Conservation (phyloP, 2,329 filamentous ascomycete species). For the Fusarium floridanum region DNA sequence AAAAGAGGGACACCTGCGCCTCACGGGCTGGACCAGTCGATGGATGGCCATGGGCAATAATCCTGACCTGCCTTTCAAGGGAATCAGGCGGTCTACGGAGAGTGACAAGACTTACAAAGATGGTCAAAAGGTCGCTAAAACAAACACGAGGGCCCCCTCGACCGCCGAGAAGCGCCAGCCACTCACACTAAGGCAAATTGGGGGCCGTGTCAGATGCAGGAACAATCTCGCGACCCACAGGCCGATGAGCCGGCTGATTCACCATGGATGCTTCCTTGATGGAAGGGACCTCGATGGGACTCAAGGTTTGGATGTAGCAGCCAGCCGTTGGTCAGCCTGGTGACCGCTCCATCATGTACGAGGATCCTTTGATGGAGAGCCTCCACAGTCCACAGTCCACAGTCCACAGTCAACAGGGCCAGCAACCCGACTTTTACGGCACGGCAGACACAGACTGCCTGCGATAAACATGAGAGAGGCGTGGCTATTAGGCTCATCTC, state of each 20-base stretch:
- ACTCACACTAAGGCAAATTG: constrained; percentile 42
- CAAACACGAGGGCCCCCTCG: constrained; percentile 32
- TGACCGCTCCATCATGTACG: constrained; percentile 14
- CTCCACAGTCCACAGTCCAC: not conserved
- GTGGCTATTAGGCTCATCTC: constrained; percentile 41
- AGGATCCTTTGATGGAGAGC: constrained; percentile 11
- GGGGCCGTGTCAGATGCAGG: constrained; percentile 47
- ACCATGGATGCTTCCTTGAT: constrained; percentile 17
- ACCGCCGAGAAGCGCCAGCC: constrained; percentile 33
- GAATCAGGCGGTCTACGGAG: constrained; percentile 14
- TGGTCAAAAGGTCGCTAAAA: constrained; percentile 26
- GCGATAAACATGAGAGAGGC: constrained; percentile 5
- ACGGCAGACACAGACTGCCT: not conserved
- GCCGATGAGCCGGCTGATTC: constrained; percentile 42
- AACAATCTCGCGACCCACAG: constrained; percentile 49
- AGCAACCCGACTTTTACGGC: not conserved
- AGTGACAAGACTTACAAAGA: constrained; percentile 18
- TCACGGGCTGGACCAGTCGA: constrained; percentile 12
- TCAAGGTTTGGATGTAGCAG: not conserved
- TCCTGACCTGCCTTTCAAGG: not conserved
- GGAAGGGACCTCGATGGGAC: not conserved
- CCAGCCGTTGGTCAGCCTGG: constrained; percentile 1
- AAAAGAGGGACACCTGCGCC: not conserved
- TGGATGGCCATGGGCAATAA: constrained; percentile 2
- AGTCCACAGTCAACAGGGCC: not conserved